Percentiles rank a stretch among this genome's conserved stretches.
Conservation (phyloP, 2,329 filamentous ascomycete genomes). For the Chaetothyriales sp. region DNA sequence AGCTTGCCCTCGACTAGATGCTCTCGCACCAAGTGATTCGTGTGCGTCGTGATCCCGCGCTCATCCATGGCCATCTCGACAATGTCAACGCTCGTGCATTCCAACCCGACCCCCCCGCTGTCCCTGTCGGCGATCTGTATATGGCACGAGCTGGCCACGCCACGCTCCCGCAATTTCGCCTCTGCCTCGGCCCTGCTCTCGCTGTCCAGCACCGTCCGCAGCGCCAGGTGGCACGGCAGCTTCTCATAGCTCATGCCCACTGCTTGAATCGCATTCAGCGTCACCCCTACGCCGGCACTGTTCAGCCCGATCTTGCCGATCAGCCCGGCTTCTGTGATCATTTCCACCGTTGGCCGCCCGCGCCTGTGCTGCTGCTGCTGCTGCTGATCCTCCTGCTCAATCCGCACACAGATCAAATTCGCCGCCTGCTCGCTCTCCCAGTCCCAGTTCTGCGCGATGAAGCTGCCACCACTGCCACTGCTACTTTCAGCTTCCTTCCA, state of each 20-base stretch:
- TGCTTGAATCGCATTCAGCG: conserved; percentile 41
- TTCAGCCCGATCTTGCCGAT: conserved; percentile 47
- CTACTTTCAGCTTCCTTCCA: conserved; percentile 30
- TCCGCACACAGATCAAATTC: conserved; percentile 38
- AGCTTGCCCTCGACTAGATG: conserved; percentile 10
- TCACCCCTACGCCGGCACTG: conserved; percentile 37
- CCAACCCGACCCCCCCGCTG: conserved; percentile 33
- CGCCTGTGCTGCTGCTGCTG: too few relatives aligned
- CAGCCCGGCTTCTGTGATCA: conserved; percentile 43
- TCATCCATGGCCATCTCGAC: conserved; percentile 13
- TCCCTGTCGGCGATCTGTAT: conserved; percentile 38
- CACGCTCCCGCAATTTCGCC: conserved; percentile 27
- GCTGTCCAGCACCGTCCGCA: conserved; percentile 39
- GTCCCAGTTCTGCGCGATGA: conserved; percentile 44
- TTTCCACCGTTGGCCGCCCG: conserved; percentile 36
- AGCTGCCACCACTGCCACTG: conserved; percentile 16
- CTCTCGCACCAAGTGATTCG: conserved; percentile 30
- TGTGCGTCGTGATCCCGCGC: conserved; percentile 26
- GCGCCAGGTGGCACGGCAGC: conserved; percentile 40
- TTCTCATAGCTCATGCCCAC: conserved; percentile 32
- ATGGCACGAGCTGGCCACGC: conserved; percentile 39
- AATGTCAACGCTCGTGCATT: conserved; percentile 27
- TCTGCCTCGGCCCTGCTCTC: conserved; percentile 32
- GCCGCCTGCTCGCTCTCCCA: conserved; percentile 35
- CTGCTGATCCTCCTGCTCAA: conserved; percentile 28